Percentiles rank a stretch among this genome's conserved stretches.
Evolutionary conservation across 129 eudicot genomes (phyloP).

Genomic region (Logfia minima): DNA sequence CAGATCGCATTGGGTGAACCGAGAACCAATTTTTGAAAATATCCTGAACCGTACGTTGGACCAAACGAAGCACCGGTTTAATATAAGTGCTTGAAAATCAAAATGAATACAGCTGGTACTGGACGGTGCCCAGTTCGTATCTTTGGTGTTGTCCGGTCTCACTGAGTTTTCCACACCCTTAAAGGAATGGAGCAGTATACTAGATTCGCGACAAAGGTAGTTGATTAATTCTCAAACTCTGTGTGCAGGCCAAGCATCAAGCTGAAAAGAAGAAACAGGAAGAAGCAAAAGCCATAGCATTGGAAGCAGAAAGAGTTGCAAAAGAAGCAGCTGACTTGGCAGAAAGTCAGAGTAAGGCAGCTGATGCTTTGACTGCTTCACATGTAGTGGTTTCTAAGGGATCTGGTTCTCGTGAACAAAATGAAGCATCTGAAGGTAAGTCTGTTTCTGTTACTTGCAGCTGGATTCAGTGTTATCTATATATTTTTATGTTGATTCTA

Average conservation of each 20-base stretch:
- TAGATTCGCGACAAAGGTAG: too few relatives aligned
- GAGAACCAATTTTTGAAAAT: too few relatives aligned
- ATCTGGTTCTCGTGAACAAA: conserved; percentile 36
- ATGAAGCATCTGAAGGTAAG: conserved; percentile 46
- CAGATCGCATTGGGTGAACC: too few relatives aligned
- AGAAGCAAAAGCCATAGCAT: conserved; percentile 54
- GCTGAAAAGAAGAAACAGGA: conserved; percentile 70
- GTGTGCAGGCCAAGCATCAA: conserved; percentile 64
- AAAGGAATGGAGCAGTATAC: too few relatives aligned
- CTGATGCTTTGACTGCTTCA: conserved; percentile 43
- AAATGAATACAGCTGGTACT: too few relatives aligned
- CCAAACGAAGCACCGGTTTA: too few relatives aligned
- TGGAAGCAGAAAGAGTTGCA: conserved; percentile 75
- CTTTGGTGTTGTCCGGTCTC: too few relatives aligned
- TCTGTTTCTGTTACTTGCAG: conserved; percentile 17
- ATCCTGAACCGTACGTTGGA: too few relatives aligned
- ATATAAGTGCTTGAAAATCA: too few relatives aligned
- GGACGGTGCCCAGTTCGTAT: too few relatives aligned
- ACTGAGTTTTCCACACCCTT: too few relatives aligned
- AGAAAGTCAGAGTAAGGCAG: conserved; percentile 37
- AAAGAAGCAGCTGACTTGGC: conserved; percentile 49
- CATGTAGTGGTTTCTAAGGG: conserved; percentile 30
- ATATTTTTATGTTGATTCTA: neutral
- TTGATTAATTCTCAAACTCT: conserved; percentile 6
- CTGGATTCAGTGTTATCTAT: conserved; percentile 4